Evolutionary conservation across 2,329 filamentous ascomycete species (phyloP).

Genomic region (Cercospora berteroae): DNA sequence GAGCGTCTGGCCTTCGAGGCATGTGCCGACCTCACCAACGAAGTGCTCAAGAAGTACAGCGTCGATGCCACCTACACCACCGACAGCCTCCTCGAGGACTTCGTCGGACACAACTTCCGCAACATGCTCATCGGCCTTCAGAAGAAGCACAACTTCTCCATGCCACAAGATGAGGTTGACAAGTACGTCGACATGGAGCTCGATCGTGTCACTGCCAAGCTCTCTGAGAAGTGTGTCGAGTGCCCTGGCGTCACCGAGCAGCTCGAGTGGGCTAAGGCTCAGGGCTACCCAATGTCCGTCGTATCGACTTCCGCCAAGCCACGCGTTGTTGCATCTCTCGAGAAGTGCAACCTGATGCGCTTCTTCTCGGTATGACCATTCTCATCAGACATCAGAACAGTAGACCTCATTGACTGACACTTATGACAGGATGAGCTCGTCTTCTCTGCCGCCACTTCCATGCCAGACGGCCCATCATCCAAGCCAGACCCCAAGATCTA

Average conservation of each 20-base stretch:
- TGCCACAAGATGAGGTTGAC: conserved; percentile 67
- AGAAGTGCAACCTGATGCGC: conserved; percentile 74
- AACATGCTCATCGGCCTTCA: conserved; percentile 81
- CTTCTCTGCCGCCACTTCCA: conserved; percentile 78
- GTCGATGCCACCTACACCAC: conserved; percentile 72
- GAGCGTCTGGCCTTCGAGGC: conserved; percentile 90
- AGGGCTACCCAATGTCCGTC: conserved; percentile 68
- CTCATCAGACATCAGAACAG: background rate
- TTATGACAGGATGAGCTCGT: conserved; percentile 56
- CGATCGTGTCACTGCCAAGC: conserved; percentile 77
- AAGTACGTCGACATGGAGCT: conserved; percentile 74
- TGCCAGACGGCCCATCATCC: conserved; percentile 69
- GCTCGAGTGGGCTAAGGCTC: conserved; percentile 58
- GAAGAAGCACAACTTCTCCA: conserved; percentile 69
- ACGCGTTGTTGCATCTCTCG: conserved; percentile 72
- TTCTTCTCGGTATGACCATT: conserved; percentile 60
- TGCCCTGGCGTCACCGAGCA: conserved; percentile 58
- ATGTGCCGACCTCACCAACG: conserved; percentile 83
- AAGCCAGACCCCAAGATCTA: conserved; percentile 93
- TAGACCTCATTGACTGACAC: background rate
- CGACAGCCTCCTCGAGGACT: conserved; percentile 75
- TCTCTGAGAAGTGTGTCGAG: conserved; percentile 45
- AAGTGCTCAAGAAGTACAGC: conserved; percentile 68
- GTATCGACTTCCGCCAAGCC: conserved; percentile 78
- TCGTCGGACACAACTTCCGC: conserved; percentile 92